Conservation (phyloP, 495 filamentous ascomycete genomes). For the Durotheca rogersii region DNA sequence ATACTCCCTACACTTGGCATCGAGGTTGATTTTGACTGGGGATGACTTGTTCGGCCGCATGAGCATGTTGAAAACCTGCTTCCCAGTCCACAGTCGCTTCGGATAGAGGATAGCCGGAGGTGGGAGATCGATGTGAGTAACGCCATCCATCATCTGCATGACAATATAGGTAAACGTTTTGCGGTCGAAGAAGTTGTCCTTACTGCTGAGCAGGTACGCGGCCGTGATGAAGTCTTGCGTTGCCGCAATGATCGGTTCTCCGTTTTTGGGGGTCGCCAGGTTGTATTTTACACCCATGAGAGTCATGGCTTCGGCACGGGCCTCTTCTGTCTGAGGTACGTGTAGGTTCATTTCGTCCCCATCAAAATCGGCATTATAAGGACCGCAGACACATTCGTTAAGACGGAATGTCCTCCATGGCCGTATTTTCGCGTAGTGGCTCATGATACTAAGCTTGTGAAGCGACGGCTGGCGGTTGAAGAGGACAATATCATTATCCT, state of each 20-base stretch:
- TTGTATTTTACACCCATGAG: slow-evolving; percentile 99
- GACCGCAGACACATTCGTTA: slow-evolving; percentile 97
- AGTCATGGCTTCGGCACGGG: slow-evolving; percentile 89
- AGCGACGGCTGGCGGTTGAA: slow-evolving; percentile 98
- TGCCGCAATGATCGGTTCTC: slow-evolving; percentile 95
- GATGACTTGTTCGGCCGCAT: slow-evolving; percentile 86
- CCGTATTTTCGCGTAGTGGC: slow-evolving; percentile 86
- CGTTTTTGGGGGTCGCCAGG: slow-evolving; percentile 91
- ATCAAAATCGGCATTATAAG: slow-evolving; percentile 99
- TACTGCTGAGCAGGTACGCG: slow-evolving; percentile 85
- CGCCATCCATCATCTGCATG: slow-evolving; percentile 87
- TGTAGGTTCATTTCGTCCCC: slow-evolving; percentile 99
- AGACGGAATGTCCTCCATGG: slow-evolving; percentile 95
- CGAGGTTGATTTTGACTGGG: slow-evolving; percentile 83
- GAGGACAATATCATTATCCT: slow-evolving; percentile 93
- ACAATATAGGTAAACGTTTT: slow-evolving; percentile 84
- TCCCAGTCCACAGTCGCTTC: slow-evolving; percentile 90
- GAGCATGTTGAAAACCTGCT: slow-evolving; percentile 93
- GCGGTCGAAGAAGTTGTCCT: slow-evolving; percentile 89
- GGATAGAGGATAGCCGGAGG: slow-evolving; percentile 84
- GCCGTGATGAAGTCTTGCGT: slow-evolving; percentile 99
- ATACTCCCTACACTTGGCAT: slow-evolving; percentile 86
- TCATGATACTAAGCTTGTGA: slow-evolving; percentile 97
- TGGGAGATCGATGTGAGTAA: slow-evolving; percentile 78
- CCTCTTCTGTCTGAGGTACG: slow-evolving; percentile 97